A percentile compares a stretch with the other conserved stretches of the same genome.
Conservation (phyloP, 2,329 filamentous ascomycete genomes). For the Curvularia hawaiiensis region DNA sequence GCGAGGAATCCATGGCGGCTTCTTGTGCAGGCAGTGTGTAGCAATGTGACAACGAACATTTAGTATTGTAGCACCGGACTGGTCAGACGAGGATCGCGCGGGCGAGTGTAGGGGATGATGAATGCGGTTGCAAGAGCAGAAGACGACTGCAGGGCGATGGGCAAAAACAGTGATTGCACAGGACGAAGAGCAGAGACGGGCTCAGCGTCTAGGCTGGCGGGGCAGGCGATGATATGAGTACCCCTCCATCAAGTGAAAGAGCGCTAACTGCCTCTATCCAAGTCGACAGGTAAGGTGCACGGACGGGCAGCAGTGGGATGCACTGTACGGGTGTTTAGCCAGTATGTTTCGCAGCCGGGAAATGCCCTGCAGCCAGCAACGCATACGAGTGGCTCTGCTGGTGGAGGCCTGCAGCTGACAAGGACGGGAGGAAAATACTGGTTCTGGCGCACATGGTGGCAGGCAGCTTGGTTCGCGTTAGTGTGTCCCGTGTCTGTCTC, state of each 20-base stretch:
- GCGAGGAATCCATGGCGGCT: constrained; percentile 39
- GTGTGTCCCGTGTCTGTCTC: constrained; percentile 47
- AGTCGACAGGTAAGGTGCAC: constrained; percentile 24
- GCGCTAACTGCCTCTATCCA: constrained; percentile 30
- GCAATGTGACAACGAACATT: constrained; percentile 49
- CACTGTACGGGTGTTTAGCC: constrained; percentile 16
- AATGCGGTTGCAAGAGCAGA: constrained; percentile 22
- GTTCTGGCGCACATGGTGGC: constrained; percentile 20
- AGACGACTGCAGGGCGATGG: constrained; percentile 21
- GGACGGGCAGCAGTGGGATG: constrained; percentile 16
- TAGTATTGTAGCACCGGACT: constrained; percentile 40
- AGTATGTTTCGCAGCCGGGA: constrained; percentile 20
- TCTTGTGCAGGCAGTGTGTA: constrained; percentile 35
- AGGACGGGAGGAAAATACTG: constrained; percentile 15
- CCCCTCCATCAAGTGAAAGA: constrained; percentile 37
- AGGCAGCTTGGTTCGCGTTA: constrained; percentile 20
- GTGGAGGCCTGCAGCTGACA: constrained; percentile 17
- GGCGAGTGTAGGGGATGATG: constrained; percentile 25
- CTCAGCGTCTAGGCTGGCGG: constrained; percentile 35
- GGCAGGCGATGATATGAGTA: constrained; percentile 38
- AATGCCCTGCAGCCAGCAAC: constrained; percentile 13
- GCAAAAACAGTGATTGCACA: not conserved
- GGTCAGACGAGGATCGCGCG: constrained; percentile 33
- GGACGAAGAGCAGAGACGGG: constrained; percentile 29
- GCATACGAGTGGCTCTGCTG: constrained; percentile 9